A percentile compares a stretch with the other conserved stretches of the same genome.
phyloP scores from a whole-genome alignment of 2,329 filamentous ascomycete genomes.

The Pseudogymnoascus pannorum region DNA sequence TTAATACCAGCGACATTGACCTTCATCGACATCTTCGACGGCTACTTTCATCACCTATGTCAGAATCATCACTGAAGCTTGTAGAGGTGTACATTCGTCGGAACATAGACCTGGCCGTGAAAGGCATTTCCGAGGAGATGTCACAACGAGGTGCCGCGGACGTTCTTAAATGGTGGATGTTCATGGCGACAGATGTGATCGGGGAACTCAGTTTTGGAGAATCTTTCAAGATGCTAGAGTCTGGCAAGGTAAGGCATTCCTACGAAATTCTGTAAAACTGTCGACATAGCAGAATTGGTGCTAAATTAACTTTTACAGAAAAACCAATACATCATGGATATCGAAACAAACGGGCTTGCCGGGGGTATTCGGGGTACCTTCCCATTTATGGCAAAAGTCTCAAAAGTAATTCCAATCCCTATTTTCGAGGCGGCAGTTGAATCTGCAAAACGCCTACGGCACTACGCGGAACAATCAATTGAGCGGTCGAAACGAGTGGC shows the following conservation, averaged over 20 bases:
- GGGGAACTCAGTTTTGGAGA: slow-evolving; percentile 48
- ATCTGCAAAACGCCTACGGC: not conserved
- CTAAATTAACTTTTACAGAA: not conserved
- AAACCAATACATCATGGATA: not conserved
- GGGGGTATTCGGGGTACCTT: not conserved
- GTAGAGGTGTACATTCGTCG: slow-evolving; percentile 30
- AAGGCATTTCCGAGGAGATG: slow-evolving; percentile 40
- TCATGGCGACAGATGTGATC: slow-evolving; percentile 48
- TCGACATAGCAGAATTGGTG: not conserved
- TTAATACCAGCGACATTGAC: slow-evolving; percentile 34
- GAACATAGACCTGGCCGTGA: slow-evolving; percentile 34
- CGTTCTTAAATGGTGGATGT: slow-evolving; percentile 46
- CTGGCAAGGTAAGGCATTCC: slow-evolving; percentile 34
- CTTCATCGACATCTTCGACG: slow-evolving; percentile 35
- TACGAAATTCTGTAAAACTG: not conserved
- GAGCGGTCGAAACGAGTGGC: not conserved
- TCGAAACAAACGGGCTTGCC: not conserved
- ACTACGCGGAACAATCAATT: not conserved
- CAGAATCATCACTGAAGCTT: slow-evolving; percentile 30
- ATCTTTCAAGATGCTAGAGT: slow-evolving; percentile 46
- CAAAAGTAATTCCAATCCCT: not conserved
- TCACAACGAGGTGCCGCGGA: slow-evolving; percentile 33
- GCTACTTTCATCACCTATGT: slow-evolving; percentile 36
- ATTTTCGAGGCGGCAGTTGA: not conserved
- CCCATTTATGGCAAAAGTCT: not conserved